These are phyloP conservation scores for Ogataea corticis DNA, from an alignment of 805 yeast species.

Conservation along the genomic window DNA sequence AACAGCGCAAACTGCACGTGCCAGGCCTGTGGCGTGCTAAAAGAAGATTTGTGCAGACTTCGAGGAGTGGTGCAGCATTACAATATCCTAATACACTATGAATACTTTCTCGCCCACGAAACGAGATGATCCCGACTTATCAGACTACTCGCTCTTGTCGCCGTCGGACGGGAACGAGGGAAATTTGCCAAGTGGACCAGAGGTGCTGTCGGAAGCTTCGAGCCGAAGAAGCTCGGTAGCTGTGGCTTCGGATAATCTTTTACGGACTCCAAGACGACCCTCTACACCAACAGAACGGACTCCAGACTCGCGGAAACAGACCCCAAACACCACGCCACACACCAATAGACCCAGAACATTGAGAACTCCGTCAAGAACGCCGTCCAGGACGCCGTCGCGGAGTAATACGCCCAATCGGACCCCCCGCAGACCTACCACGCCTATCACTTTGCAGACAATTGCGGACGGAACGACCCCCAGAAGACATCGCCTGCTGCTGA, in stretches of 20 bases:
- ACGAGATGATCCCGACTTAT: conserved; percentile 10
- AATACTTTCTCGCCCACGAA: conserved; percentile 13
- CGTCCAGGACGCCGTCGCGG: conserved; percentile 16
- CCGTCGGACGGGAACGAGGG: conserved; percentile 13
- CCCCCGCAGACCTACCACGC: conserved; percentile 34
- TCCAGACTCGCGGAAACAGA: not conserved
- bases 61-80: not conserved
- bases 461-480: conserved; percentile 34
- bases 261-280: conserved; percentile 6
- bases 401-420: conserved; percentile 22
- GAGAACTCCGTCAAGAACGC: conserved; percentile 9
- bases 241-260: not conserved
- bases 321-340: conserved; percentile 5
- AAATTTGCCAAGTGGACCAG: not conserved
- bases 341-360: not conserved
- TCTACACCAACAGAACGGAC: conserved; percentile 1
- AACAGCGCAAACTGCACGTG: no score
- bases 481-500: conserved; percentile 28
- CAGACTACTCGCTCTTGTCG: conserved; percentile 18
- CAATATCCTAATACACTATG: not conserved
- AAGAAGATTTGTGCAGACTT: not conserved
- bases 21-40: not conserved
- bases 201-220: conserved; percentile 1
- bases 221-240: conserved; percentile 3
- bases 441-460: conserved; percentile 32